Conservation (phyloP, 2,329 filamentous ascomycete genomes). For the Colletotrichum spaethianum region DNA sequence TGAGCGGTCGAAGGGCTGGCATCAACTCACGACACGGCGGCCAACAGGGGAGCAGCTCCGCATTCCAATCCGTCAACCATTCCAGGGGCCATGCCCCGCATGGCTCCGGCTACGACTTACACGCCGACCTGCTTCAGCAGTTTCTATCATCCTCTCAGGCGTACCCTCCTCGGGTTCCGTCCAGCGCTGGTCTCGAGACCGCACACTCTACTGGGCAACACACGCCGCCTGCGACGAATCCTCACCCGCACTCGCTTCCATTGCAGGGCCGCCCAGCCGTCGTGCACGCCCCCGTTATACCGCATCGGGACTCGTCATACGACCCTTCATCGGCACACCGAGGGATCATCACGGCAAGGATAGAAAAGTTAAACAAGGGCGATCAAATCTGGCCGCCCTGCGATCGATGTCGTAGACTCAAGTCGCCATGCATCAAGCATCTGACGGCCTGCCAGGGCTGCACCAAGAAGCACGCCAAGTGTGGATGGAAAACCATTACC, state of each 20-base stretch:
- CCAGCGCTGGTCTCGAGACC: constrained; percentile 41
- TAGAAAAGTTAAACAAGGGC: constrained; percentile 82
- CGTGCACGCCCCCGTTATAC: constrained; percentile 46
- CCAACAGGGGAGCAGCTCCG: constrained; percentile 52
- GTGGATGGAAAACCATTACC: constrained; percentile 86
- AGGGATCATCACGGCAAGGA: constrained; percentile 78
- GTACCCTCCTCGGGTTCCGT: constrained; percentile 36
- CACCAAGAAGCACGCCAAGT: constrained; percentile 92
- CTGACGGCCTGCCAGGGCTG: constrained; percentile 89
- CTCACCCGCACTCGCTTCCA: constrained; percentile 44
- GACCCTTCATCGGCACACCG: constrained; percentile 53
- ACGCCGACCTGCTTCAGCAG: constrained; percentile 70
- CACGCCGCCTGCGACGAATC: constrained; percentile 47
- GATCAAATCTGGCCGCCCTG: constrained; percentile 86
- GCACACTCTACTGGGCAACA: constrained; percentile 45
- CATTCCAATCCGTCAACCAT: constrained; percentile 54
- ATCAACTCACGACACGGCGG: constrained; percentile 75
- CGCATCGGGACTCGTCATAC: constrained; percentile 47
- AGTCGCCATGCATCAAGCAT: constrained; percentile 88
- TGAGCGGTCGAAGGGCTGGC: constrained; percentile 82
- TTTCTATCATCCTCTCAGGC: constrained; percentile 54
- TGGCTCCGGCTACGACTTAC: constrained; percentile 61
- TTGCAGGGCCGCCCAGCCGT: constrained; percentile 46
- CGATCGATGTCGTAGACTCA: constrained; percentile 84
- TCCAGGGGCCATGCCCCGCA: constrained; percentile 45